A percentile compares a stretch with the other conserved stretches of the same genome.
Conservation (phyloP, 768 basidiomycete species). For the Russula vinacea region DNA sequence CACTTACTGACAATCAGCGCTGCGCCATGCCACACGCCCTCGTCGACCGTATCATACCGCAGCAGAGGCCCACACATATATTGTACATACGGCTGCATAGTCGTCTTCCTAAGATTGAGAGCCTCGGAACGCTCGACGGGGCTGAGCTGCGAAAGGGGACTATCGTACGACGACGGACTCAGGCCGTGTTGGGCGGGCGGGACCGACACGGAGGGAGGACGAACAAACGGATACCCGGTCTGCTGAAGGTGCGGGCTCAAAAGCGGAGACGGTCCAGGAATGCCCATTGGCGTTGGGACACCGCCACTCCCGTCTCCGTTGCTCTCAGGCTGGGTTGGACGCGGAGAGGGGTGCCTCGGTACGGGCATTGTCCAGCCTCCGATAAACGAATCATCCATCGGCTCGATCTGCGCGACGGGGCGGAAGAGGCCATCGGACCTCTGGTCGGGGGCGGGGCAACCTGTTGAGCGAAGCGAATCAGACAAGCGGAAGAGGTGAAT, state of each 20-base stretch:
- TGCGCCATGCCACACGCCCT: slow-evolving; percentile 85
- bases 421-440: slow-evolving; percentile 48
- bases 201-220: background rate
- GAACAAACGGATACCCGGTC: slow-evolving; percentile 17
- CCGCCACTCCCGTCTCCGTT: slow-evolving; percentile 1
- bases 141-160: slow-evolving; percentile 48
- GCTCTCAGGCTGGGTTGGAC: slow-evolving; percentile 54
- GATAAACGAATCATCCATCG: slow-evolving; percentile 60
- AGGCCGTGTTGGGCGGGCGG: background rate
- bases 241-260: slow-evolving; percentile 18
- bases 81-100: slow-evolving; percentile 81
- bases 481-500: background rate
- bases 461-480: slow-evolving; percentile 31
- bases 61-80: slow-evolving; percentile 91
- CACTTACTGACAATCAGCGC: slow-evolving; percentile 83
- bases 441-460: slow-evolving; percentile 35
- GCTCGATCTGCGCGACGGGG: slow-evolving; percentile 56
- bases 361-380: slow-evolving; percentile 49
- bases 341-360: slow-evolving; percentile 37
- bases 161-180: slow-evolving; percentile 32
- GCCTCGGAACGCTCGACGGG: slow-evolving; percentile 61
- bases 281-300: background rate
- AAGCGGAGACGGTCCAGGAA: background rate
- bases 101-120: slow-evolving; percentile 47
- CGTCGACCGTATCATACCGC: slow-evolving; percentile 84